Evolutionary conservation across 2,329 filamentous ascomycete species (phyloP).

Genomic region (Paracorniculantispora psalliotae): DNA sequence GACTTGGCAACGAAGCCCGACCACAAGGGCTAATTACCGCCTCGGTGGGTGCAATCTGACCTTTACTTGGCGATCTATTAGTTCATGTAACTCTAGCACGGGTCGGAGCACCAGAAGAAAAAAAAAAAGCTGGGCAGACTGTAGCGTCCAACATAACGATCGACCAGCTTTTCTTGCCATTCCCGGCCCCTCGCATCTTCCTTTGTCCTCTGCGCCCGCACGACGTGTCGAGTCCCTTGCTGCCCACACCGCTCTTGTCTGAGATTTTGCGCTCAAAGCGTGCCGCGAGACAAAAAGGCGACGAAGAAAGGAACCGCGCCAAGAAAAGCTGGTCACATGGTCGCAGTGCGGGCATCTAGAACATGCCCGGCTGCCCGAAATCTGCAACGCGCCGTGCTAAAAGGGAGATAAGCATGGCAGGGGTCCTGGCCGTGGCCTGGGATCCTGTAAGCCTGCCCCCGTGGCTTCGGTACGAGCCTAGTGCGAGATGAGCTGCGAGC

Average conservation of each 20-base stretch:
- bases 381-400: background rate
- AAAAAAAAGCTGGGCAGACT: too few relatives aligned
- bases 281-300: background rate
- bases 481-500: background rate
- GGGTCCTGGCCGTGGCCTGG: background rate
- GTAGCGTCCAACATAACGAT: too few relatives aligned
- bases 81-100: background rate
- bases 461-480: conserved; percentile 7
- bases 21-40: background rate
- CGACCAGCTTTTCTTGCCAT: background rate
- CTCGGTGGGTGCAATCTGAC: conserved; percentile 4
- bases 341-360: background rate
- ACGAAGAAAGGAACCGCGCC: background rate
- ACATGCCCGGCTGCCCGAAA: background rate
- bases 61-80: conserved; percentile 10
- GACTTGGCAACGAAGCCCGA: background rate
- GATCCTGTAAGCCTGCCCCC: background rate
- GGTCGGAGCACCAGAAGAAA: background rate
- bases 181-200: too few relatives aligned
- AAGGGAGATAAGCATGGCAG: background rate
- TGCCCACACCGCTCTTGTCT: background rate
- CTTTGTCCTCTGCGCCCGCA: background rate
- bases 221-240: background rate
- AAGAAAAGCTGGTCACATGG: conserved; percentile 1
- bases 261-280: background rate